Percentiles rank a stretch among this genome's conserved stretches.
Evolutionary conservation across 139 green algal species (phyloP).

Genomic region (Coccomyxa sp.): DNA sequence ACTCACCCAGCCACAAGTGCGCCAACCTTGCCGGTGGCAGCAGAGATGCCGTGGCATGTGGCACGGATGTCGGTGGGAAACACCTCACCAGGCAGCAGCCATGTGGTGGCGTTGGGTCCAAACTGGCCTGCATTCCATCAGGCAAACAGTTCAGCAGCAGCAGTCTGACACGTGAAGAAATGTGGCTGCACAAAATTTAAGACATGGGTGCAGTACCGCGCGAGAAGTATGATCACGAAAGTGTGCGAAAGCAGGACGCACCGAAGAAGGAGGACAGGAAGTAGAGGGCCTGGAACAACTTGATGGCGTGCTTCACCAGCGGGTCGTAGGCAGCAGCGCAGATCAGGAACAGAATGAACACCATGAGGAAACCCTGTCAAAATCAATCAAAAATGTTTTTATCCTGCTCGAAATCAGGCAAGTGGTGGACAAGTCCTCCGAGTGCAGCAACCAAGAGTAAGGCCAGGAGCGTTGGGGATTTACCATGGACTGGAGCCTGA

Average conservation of each 20-base stretch:
- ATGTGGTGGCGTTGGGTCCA: slow-evolving; percentile 50
- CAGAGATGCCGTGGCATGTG: slow-evolving; percentile 49
- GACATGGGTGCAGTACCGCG: no score
- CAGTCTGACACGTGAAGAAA: no score
- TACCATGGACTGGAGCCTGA: neutral
- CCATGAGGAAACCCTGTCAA: neutral
- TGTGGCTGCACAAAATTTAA: neutral
- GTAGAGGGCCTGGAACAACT: slow-evolving; percentile 66
- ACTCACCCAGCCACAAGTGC: slow-evolving; percentile 30
- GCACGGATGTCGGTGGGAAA: slow-evolving; percentile 66
- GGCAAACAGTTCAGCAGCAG: no score
- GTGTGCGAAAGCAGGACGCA: no score
- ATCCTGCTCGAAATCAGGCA: no score
- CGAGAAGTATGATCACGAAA: no score
- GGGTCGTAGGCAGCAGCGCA: slow-evolving; percentile 41
- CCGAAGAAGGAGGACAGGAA: slow-evolving; percentile 66
- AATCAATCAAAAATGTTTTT: no score
- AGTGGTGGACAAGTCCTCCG: no score
- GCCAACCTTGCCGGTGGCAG: slow-evolving; percentile 52
- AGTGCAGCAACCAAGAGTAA: no score
- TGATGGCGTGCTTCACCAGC: slow-evolving; percentile 23
- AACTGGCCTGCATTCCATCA: slow-evolving; percentile 68
- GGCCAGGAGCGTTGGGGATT: no score
- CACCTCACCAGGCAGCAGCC: slow-evolving; percentile 51
- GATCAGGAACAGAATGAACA: slow-evolving; percentile 50